Evolutionary conservation across 2,329 filamentous ascomycete genomes (phyloP).

Genomic region (Coniochaeta pulveracea): DNA sequence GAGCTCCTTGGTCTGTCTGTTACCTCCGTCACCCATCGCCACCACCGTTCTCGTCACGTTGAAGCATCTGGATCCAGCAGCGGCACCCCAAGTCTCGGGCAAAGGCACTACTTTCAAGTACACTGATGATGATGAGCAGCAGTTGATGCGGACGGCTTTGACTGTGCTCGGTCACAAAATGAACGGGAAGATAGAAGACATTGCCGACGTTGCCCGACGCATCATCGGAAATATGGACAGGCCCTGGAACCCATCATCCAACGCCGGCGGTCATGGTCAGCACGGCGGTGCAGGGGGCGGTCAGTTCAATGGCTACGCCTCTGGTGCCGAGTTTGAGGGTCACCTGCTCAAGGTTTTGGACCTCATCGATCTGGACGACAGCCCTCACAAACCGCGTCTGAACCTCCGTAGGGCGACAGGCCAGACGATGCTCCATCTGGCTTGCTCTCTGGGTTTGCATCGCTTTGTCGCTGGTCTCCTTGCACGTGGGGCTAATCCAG

Average conservation of each 20-base stretch:
- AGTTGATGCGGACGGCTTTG: conserved; percentile 57
- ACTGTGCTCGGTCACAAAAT: conserved; percentile 53
- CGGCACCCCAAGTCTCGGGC: conserved; percentile 17
- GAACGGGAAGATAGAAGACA: conserved; percentile 50
- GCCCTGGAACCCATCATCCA: conserved; percentile 24
- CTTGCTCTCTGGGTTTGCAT: conserved; percentile 62
- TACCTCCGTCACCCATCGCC: conserved; percentile 57
- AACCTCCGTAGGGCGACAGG: conserved; percentile 55
- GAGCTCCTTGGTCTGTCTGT: conserved; percentile 66
- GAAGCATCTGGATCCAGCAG: conserved; percentile 33
- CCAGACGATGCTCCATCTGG: conserved; percentile 73
- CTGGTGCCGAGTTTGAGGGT: conserved; percentile 45
- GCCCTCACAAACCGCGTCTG: conserved; percentile 52
- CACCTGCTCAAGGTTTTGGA: conserved; percentile 66
- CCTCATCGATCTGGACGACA: conserved; percentile 68
- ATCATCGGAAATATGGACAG: conserved; percentile 32
- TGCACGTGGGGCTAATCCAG: conserved; percentile 65
- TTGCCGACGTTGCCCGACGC: conserved; percentile 48
- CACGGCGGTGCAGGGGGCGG: neutral
- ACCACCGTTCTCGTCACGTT: conserved; percentile 64
- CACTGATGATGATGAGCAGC: conserved; percentile 57
- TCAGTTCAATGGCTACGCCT: conserved; percentile 23
- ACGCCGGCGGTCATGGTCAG: conserved; percentile 10
- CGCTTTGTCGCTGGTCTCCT: conserved; percentile 68
- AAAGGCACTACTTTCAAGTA: conserved; percentile 57